phyloP scores from a whole-genome alignment of 2,329 filamentous ascomycete genomes.

The Aspergillus viridinutans region DNA sequence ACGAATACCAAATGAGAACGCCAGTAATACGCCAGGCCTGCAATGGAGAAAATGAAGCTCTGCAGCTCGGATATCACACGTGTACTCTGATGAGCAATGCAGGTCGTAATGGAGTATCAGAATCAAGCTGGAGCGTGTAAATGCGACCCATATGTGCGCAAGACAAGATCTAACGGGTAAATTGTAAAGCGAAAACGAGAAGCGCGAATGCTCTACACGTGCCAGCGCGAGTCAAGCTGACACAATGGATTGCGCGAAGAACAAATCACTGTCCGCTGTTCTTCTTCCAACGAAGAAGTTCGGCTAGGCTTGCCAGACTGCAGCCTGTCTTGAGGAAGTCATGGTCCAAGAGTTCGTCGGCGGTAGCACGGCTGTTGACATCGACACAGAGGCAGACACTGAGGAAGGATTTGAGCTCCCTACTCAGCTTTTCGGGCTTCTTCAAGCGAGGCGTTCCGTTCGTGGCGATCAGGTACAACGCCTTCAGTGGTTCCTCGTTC shows the following conservation, averaged over 20 bases:
- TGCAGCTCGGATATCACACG: conserved; percentile 24
- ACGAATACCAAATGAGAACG: conserved; percentile 22
- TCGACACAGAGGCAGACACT: conserved; percentile 96
- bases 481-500: conserved; percentile 96
- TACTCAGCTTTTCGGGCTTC: conserved; percentile 96
- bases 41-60: conserved; percentile 17
- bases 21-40: conserved; percentile 30
- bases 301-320: conserved; percentile 73
- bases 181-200: conserved; percentile 14
- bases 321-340: conserved; percentile 95
- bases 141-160: conserved; percentile 30
- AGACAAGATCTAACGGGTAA: conserved; percentile 19
- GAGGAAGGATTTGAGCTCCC: conserved; percentile 95
- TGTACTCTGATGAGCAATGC: conserved; percentile 17
- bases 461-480: conserved; percentile 93
- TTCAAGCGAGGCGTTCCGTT: conserved; percentile 95
- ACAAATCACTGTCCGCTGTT: conserved; percentile 34
- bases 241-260: neutral
- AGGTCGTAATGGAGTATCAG: conserved; percentile 22
- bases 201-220: conserved; percentile 1
- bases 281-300: conserved; percentile 69
- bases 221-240: neutral
- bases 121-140: conserved; percentile 24
- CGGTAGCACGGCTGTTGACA: conserved; percentile 88
- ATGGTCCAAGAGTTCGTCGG: conserved; percentile 81